Conservation (phyloP, 139 green algal species). For the Chlamydomonas sp. region DNA sequence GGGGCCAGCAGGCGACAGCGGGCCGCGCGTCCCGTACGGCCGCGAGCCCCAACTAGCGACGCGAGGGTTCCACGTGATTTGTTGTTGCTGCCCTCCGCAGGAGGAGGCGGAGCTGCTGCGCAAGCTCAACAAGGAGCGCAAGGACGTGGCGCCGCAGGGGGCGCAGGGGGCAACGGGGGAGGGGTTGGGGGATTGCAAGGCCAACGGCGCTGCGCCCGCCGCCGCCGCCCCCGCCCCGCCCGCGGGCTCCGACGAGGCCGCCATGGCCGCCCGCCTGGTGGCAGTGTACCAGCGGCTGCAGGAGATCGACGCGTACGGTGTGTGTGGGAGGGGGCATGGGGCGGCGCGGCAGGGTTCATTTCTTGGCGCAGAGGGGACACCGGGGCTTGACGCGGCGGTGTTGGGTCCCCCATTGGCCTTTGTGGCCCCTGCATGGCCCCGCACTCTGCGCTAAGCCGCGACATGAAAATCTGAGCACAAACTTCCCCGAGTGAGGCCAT, state of each 20-base stretch:
- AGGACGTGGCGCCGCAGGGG: background rate
- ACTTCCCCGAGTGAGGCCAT: no score
- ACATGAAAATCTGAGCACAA: no score
- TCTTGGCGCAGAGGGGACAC: background rate
- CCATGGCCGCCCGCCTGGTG: constrained; percentile 52
- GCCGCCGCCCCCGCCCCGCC: constrained; percentile 9
- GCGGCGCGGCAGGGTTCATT: no score
- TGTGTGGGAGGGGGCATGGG: constrained; percentile 5
- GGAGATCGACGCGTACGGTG: constrained; percentile 89
- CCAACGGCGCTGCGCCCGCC: background rate
- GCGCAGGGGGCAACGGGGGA: background rate
- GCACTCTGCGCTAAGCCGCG: no score
- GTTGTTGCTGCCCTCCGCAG: background rate
- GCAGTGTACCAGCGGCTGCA: constrained; percentile 77
- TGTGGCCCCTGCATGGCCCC: no score
- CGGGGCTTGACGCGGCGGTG: background rate
- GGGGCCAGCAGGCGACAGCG: no score
- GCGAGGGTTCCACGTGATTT: background rate
- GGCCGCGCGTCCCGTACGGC: background rate
- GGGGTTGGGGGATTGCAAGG: constrained; percentile 1
- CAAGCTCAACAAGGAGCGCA: constrained; percentile 34
- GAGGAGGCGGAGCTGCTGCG: constrained; percentile 77
- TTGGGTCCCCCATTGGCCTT: no score
- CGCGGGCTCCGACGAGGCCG: constrained; percentile 18
- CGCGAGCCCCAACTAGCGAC: background rate